Evolutionary conservation across 345 rosid genomes (phyloP), one percentile per base, ranked within the genome.

Genomic region (Pistacia vera): DNA sequence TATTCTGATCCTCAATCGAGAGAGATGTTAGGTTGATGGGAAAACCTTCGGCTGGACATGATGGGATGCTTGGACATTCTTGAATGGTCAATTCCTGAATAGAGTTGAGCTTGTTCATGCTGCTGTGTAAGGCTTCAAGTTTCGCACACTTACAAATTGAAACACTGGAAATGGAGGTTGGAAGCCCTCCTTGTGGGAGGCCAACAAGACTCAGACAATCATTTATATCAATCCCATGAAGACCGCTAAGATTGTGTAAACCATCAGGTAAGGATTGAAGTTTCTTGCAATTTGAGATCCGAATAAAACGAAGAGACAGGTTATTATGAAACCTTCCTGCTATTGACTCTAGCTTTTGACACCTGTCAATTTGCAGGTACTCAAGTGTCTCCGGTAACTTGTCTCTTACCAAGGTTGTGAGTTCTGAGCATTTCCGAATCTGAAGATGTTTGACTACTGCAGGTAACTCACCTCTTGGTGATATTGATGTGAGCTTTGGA

Each of bases 381-480:
- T 57, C 28, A n/a, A 57, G 61, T 20, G 61, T 17, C 8, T 18
- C 61, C 16, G 61, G 71, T 28, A 68, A 17, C 38, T 22, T 57
- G 46, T 11, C 57, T 20, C 1, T 13, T 22, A 52, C 5, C 38
- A 66, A 10, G 18, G 36, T 13, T 64, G 55, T 77, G 36, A 80
- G 54, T 72, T 64, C 65, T 0, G 70, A 46, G 51, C 82, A 80
- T 57, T 51, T 10, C 30, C 14, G 11, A 67, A 67, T 48, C 56
- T 67, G 36, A 22, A 67, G 55, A 48, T 49, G 36, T 4, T 17
- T 49, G 13, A 68, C 58, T 28, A 56, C n/a, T 13, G 58, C 38
- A 14, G 71, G 71, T 48, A 67, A 33, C 41, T 22, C 36, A n/a
- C 57, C 38, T 48, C n/a, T 48, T 48, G 57, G 14, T 25, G 71